Evolutionary conservation across 2,329 filamentous ascomycete species (phyloP), one percentile per base, ranked within the genome.

Genomic region (Aspergillus viridinutans): DNA sequence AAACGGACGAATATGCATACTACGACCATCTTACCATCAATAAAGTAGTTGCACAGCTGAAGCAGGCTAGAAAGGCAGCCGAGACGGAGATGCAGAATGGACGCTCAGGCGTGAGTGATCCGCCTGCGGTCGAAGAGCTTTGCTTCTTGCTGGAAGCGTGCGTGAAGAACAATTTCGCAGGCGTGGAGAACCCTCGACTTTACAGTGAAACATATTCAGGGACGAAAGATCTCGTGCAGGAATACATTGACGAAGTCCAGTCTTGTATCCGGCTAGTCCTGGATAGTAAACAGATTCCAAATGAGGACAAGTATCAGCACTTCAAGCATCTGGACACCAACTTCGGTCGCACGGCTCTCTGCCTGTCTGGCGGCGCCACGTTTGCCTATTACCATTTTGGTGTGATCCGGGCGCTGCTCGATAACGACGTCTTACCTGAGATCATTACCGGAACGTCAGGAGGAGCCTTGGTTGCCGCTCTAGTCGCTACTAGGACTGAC

Each of bases 371-470:
- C 2, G 94, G 94, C 0, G 94, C 93, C 3, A 90, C 90, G 0
- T 97, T 99, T 74, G 92, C 94, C 4, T 97, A 96, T 72, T 97
- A 97, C 72, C 94, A 99, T 72, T 91, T 97, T 62, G 94, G 94
- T 10, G 90, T 99, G 9, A 85, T 94, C 51, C 93, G 91, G 72
- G 93, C 92, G 8, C 81, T 97, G 4, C 80, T 97, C 5, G 94
- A 97, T 67, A 90, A 91, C 12, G 84, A 89, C 57, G 80, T 96
- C 1, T 78, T 99, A 0, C 94, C 94, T 0, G 89, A 95, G 61
- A 93, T 99, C 64, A 96, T 99, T 62, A 97, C 94, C 0, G 94
- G 94, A 10, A 99, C 94, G 2, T 97, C 92, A 59, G 94, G 94
- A 5, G 94, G 94, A 52, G 94, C 94, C 12, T 79, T 99, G 7